These are phyloP conservation scores for Phaffomyces antillensis DNA, from an alignment of 805 yeast species.

Conservation along the genomic window DNA sequence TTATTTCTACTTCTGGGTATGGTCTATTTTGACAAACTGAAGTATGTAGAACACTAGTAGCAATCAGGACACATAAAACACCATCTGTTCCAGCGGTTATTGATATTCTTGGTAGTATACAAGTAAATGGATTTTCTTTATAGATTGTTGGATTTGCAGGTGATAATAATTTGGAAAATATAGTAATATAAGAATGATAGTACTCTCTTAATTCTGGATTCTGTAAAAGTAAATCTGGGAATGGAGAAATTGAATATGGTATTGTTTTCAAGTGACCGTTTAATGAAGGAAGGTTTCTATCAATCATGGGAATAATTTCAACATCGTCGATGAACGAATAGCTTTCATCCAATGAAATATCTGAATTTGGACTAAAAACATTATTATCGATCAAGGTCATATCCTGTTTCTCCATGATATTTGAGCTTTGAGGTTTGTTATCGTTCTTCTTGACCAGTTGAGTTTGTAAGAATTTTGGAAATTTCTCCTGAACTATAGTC, in stretches of 20 bases:
- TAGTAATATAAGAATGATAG: constrained; percentile 55
- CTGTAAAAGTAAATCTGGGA: constrained; percentile 53
- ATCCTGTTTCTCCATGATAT: not conserved
- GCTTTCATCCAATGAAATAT: not conserved
- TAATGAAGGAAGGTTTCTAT: not conserved
- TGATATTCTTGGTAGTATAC: constrained; percentile 62
- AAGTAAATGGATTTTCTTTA: constrained; percentile 58
- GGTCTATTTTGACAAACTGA: constrained; percentile 16
- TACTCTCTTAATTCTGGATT: constrained; percentile 56
- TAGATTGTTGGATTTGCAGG: constrained; percentile 56
- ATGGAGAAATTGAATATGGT: constrained; percentile 22
- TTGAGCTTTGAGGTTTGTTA: not conserved
- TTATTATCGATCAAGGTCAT: no score
- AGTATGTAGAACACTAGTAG: constrained; percentile 40
- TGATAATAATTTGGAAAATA: constrained; percentile 53
- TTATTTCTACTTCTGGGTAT: constrained; percentile 32
- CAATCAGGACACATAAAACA: constrained; percentile 48
- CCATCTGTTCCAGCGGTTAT: constrained; percentile 47
- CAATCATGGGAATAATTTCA: not conserved
- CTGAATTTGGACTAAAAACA: not conserved
- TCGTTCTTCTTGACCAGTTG: not conserved
- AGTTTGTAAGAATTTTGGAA: not conserved
- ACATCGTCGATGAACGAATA: not conserved
- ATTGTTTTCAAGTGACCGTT: constrained; percentile 5
- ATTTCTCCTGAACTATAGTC: not conserved